Evolutionary conservation across 306 rosid species (phyloP).

Genomic region (Prosopis cineraria): DNA sequence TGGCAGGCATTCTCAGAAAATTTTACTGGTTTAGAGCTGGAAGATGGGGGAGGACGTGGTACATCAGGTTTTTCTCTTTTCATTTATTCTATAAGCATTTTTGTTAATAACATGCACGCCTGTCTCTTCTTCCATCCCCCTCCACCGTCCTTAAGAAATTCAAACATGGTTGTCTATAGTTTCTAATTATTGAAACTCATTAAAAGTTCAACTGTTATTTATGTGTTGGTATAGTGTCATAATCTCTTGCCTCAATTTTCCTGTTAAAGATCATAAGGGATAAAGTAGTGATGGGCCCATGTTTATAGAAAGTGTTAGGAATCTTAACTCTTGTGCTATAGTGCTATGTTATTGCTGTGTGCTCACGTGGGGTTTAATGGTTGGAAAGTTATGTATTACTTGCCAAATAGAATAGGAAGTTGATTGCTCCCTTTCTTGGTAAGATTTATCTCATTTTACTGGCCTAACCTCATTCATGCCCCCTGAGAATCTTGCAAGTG

Average conservation of each 20-base stretch:
- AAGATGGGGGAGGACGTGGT: constrained; percentile 99
- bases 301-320: not conserved
- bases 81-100: not conserved
- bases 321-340: constrained; percentile 8
- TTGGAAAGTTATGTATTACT: constrained; percentile 4
- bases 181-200: not conserved
- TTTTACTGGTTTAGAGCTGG: constrained; percentile 95
- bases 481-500: constrained; percentile 6
- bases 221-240: not conserved
- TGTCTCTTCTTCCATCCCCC: not conserved
- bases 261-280: not conserved
- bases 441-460: constrained; percentile 15
- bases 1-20: constrained; percentile 89
- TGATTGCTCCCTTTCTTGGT: constrained; percentile 4
- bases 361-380: not conserved
- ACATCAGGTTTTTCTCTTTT: constrained; percentile 70
- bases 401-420: constrained; percentile 13
- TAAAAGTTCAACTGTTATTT: constrained; percentile 13
- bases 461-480: not conserved
- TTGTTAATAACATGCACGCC: not conserved
- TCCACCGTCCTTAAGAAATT: constrained; percentile 5
- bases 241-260: not conserved
- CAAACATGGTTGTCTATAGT: not conserved
- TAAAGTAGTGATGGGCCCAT: not conserved
- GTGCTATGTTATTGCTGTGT: constrained; percentile 1